Conservation (phyloP, 805 yeast genomes). For the Yamadazyma philogaea region DNA sequence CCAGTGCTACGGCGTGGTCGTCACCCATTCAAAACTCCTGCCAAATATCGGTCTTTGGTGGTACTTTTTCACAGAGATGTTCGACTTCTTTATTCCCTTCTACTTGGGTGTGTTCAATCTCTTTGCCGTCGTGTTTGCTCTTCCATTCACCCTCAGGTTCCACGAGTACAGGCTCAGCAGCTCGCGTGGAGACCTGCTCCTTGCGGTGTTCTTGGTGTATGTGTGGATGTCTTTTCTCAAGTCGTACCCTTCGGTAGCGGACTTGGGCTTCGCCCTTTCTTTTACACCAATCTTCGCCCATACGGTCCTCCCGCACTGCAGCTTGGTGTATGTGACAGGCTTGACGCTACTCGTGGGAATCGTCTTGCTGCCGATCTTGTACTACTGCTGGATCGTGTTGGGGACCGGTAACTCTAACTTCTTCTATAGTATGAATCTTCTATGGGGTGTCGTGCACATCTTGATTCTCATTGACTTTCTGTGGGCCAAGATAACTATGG, state of each 20-base stretch:
- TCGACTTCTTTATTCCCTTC: constrained; percentile 81
- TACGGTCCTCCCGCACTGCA: constrained; percentile 45
- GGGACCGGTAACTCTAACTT: constrained; percentile 97
- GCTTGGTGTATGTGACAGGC: constrained; percentile 43
- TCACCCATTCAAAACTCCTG: constrained; percentile 64
- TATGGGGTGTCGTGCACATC: constrained; percentile 68
- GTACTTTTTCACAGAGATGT: constrained; percentile 96
- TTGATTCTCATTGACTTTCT: constrained; percentile 69
- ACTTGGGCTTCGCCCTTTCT: constrained; percentile 49
- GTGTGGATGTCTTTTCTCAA: constrained; percentile 60
- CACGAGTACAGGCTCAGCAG: constrained; percentile 20
- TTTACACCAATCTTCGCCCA: constrained; percentile 43
- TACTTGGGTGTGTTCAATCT: constrained; percentile 82
- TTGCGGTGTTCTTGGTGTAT: constrained; percentile 45
- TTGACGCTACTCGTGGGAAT: constrained; percentile 51
- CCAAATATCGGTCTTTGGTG: constrained; percentile 98
- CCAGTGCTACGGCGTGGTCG: constrained; percentile 50
- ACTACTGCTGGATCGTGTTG: constrained; percentile 88
- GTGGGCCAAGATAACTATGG: constrained; percentile 75
- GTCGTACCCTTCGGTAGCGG: constrained; percentile 84
- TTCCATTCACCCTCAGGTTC: constrained; percentile 76
- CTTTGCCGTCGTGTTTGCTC: constrained; percentile 58
- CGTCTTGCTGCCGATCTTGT: constrained; percentile 80
- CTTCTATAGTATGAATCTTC: constrained; percentile 89
- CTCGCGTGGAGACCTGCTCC: constrained; percentile 48